Evolutionary conservation across 495 filamentous ascomycete species (phyloP), one percentile per base, ranked within the genome.

Genomic region (Letharia lupina): DNA sequence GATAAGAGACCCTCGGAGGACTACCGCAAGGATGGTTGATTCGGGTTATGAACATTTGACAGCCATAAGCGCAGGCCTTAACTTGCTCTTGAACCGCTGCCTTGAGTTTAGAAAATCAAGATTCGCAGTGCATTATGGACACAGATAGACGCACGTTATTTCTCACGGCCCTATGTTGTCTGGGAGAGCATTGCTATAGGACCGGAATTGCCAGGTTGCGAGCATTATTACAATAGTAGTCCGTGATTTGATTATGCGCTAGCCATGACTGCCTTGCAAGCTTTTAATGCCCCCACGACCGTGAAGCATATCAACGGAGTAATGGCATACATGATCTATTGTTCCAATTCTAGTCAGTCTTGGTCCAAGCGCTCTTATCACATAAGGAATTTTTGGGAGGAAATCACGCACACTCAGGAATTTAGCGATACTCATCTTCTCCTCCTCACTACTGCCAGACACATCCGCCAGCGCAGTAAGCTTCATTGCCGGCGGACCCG

Each of bases 351-450:
- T 20, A 63, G 54, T 44, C 61, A 42, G 23, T 47, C 60, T n/a
- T 54, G 23, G 35, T 40, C 16, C 4, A 0, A 13, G 41, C 4
- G 33, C 3, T 59, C 28, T 60, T 31, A 16, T 40, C 10, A 16
- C 15, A 61, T 15, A 20, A 23, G 40, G 11, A 45, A 6, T n/a
- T 12, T 57, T 12, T 57, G 2, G 3, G 5, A 3, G 16, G 5
- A 47, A 23, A 16, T 20, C n/a, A 73, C 80, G 73, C 74, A 87
- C 88, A 23, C 84, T 87, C 56, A 91, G 75, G 47, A 89, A 82
- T 70, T 87, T 90, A 1, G 87, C 84, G 75, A 91, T 88, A 39
- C 80, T 80, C 76, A 88, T 83, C 76, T 90, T 89, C 67, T 86
- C 83, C 31, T 76, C 74, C 63, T 86, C 79, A 33, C 76, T 77